Evolutionary conservation across 1,139 yeast species (phyloP), one percentile per base, ranked within the genome.

Genomic region (Wickerhamomyces sp.): DNA sequence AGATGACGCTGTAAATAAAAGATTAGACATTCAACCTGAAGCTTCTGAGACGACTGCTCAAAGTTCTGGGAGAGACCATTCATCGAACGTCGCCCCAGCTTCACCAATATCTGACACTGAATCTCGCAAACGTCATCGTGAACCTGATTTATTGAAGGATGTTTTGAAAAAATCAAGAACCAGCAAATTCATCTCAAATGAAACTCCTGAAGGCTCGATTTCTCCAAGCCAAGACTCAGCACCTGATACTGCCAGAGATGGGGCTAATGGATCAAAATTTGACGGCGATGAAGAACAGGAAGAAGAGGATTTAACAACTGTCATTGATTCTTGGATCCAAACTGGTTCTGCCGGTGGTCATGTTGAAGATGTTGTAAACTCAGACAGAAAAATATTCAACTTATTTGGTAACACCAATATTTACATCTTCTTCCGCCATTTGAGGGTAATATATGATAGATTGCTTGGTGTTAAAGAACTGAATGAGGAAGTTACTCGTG

Each of bases 381-480:
- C 46, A 12, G 48, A 63, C 29, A 59, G 70, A 45, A 49, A 43
- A 7, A 76, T 73, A 36, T 92, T 68, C 68, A 90, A 89, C 60
- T 63, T 90, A 58, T 92, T 92, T 68, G 85, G 89, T 48, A 92
- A 90, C 61, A 85, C 97, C n/a, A 80, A 92, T 40, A 77, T 90
- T 32, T 92, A 92, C 58, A 89, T 90, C 29, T 89, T 92, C 56
- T 78, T 89, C 76, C 85, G 99, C 52, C 84, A 85, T 55, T 70
- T 90, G 58, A 81, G 87, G 49, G 86, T 88, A 3, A 65, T 92
- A 24, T 92, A 87, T 59, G 84, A 79, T 55, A 78, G 99, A 53
- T 68, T 92, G 40, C 68, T 70, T 36, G 96, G 88, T 53, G 78
- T 90, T 41, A 92, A 90, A 63, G 61, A 65, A 9, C 70, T 76